Evolutionary conservation across 2,329 filamentous ascomycete genomes (phyloP).

Genomic region (Blumeriella jaapii): DNA sequence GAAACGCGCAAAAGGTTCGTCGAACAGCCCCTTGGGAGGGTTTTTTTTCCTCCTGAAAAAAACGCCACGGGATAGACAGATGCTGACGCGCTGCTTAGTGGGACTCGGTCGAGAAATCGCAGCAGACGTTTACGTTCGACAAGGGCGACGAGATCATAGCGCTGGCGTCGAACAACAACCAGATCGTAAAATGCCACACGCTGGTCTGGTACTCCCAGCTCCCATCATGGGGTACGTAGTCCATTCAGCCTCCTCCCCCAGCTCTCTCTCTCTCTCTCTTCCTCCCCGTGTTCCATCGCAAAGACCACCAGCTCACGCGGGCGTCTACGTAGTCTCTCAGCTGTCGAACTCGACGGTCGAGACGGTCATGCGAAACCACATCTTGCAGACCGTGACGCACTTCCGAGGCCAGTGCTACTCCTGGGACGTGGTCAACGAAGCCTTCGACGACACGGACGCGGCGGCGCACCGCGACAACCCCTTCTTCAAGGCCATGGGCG

Average conservation of each 20-base stretch:
- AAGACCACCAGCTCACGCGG: slow-evolving; percentile 7
- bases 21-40: not conserved
- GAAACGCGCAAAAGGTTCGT: slow-evolving; percentile 43
- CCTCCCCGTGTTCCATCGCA: slow-evolving; percentile 6
- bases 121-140: slow-evolving; percentile 44
- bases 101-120: slow-evolving; percentile 46
- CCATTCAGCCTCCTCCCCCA: not conserved
- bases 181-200: slow-evolving; percentile 51
- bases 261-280: not conserved
- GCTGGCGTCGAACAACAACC: slow-evolving; percentile 36
- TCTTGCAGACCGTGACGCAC: slow-evolving; percentile 43
- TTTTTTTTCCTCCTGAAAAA: not conserved
- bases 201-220: slow-evolving; percentile 41
- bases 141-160: slow-evolving; percentile 42
- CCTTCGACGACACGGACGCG: slow-evolving; percentile 19
- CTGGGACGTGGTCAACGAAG: slow-evolving; percentile 58
- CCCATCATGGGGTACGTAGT: slow-evolving; percentile 37
- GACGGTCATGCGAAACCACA: slow-evolving; percentile 44
- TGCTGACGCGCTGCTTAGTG: slow-evolving; percentile 34
- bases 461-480: slow-evolving; percentile 38
- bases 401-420: slow-evolving; percentile 48
- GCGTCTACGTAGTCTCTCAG: not conserved
- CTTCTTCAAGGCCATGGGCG: slow-evolving; percentile 16
- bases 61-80: not conserved
- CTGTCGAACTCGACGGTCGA: slow-evolving; percentile 46